Base-by-base conservation (phyloP, 2,329 filamentous ascomycete genomes). In the Aureobasidium sp. region DNA sequence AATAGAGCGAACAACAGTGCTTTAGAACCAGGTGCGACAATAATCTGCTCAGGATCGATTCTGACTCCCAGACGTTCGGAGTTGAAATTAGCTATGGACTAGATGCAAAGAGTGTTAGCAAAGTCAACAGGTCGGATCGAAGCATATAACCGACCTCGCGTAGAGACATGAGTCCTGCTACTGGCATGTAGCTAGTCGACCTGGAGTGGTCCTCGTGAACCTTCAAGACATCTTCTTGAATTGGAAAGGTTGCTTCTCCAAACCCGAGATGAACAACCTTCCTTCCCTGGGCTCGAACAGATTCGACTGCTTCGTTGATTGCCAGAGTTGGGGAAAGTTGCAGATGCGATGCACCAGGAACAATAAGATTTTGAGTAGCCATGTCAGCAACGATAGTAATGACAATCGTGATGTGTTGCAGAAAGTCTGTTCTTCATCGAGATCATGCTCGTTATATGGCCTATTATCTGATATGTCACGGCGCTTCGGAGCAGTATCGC, bases 61-160 rank as follows among this genome's bases (percentile, higher is more conserved):
- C n/a, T 1, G 37, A 41, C 5, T 8, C 37, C 37, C 1, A 41
- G 37, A 8, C 37, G 13, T 8, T 15, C n/a, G 37, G 37, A n/a
- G 15, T 41, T 41, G 37, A 41, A 41, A 0, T n/a, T 5, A 3
- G 37, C 37, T 5, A 41, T 41, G 5, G 37, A 41, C 37, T 41
- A n/a, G 29, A 32, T 32, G 1, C 29, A 8, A 32, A 1, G 8
- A 5, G 5, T 8, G 29, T 32, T 5, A 32, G 29, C 29, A 32
- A 2, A 32, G 5, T 32, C 8, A 1, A 5, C 2, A 8, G 1
- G 8, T 5, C 29, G 5, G 1, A 1, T 32, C 1, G 29, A 2
- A 32, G 2, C 29, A 32, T 32, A 8, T 32, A 2, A 41, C 37
- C 37, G 3, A 41, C 37, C 37, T 41, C 13, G 4, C 37, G 37